phyloP scores from a whole-genome alignment of 1,139 yeast species.

The Hansenula sp. region DNA sequence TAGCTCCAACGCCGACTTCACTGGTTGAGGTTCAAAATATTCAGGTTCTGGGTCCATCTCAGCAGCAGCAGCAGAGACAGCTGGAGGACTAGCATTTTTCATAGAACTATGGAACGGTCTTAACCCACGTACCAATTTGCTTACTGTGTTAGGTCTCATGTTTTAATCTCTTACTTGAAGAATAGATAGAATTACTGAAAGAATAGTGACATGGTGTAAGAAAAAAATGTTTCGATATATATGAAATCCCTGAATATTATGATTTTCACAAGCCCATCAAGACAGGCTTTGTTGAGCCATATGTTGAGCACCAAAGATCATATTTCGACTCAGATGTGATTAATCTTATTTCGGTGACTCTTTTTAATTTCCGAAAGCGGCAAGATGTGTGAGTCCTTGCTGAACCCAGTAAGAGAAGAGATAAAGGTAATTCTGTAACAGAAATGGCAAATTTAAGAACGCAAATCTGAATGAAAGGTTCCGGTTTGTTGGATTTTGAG shows the following conservation, averaged over 20 bases:
- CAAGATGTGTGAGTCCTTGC: conserved; percentile 1
- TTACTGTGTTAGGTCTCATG: neutral
- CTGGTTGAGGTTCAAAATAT: neutral
- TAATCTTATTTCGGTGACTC: neutral
- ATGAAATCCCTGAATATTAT: too few species aligned
- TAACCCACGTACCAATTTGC: neutral
- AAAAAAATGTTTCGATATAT: too few species aligned
- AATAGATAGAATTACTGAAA: too few species aligned
- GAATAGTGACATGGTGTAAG: neutral
- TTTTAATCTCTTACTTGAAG: too few species aligned
- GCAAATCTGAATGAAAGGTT: too few species aligned
- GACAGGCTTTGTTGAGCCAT: neutral
- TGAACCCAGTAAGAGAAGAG: neutral
- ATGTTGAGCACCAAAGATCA: conserved; percentile 2
- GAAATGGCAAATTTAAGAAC: too few species aligned
- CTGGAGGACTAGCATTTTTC: neutral
- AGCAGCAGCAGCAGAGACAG: neutral
- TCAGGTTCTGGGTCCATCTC: conserved; percentile 2
- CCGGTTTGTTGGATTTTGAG: too few species aligned
- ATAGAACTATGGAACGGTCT: neutral
- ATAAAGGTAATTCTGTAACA: neutral
- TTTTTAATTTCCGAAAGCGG: neutral
- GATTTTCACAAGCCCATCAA: too few species aligned
- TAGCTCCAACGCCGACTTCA: conserved; percentile 10
- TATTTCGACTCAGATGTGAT: neutral